These are phyloP conservation scores for Fusarium humuli DNA, from an alignment of 2,329 filamentous ascomycete genomes.

Conservation along the genomic window DNA sequence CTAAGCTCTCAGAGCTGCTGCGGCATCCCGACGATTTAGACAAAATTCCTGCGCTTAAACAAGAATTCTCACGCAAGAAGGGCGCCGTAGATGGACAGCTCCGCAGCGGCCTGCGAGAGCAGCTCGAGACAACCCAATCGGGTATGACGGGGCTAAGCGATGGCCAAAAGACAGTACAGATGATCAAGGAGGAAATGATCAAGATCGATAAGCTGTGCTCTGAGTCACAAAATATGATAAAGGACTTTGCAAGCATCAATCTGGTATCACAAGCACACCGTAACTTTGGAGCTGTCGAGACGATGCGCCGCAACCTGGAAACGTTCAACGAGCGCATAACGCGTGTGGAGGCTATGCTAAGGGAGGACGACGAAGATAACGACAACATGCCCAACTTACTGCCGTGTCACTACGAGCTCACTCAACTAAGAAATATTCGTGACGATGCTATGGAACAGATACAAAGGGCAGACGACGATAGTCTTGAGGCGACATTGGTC, in stretches of 20 bases:
- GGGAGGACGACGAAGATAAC: slow-evolving; percentile 84
- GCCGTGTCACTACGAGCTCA: slow-evolving; percentile 90
- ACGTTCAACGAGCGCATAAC: slow-evolving; percentile 83
- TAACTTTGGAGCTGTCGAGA: slow-evolving; percentile 93
- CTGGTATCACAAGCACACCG: slow-evolving; percentile 92
- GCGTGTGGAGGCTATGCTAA: slow-evolving; percentile 81
- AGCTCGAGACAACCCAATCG: slow-evolving; percentile 92
- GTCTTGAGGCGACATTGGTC: slow-evolving; percentile 83
- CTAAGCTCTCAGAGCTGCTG: slow-evolving; percentile 91
- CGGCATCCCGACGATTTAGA: slow-evolving; percentile 97
- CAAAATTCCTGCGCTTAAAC: slow-evolving; percentile 89
- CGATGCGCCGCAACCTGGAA: slow-evolving; percentile 92
- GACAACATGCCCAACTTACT: slow-evolving; percentile 94
- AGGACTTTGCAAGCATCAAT: slow-evolving; percentile 94
- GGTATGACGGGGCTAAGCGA: slow-evolving; percentile 91
- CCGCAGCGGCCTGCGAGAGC: slow-evolving; percentile 86
- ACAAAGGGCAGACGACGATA: slow-evolving; percentile 76
- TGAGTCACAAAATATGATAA: slow-evolving; percentile 96
- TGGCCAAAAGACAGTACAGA: slow-evolving; percentile 89
- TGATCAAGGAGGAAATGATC: slow-evolving; percentile 98
- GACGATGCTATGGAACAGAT: slow-evolving; percentile 99
- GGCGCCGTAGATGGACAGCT: slow-evolving; percentile 90
- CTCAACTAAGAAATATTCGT: slow-evolving; percentile 89
- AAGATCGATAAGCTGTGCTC: slow-evolving; percentile 98
- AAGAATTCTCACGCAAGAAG: slow-evolving; percentile 96